A percentile compares a stretch with the other conserved stretches of the same genome.
These are phyloP conservation scores for Ceratocystis ficicola DNA, from an alignment of 2,329 filamentous ascomycete species.

Conservation along the genomic window DNA sequence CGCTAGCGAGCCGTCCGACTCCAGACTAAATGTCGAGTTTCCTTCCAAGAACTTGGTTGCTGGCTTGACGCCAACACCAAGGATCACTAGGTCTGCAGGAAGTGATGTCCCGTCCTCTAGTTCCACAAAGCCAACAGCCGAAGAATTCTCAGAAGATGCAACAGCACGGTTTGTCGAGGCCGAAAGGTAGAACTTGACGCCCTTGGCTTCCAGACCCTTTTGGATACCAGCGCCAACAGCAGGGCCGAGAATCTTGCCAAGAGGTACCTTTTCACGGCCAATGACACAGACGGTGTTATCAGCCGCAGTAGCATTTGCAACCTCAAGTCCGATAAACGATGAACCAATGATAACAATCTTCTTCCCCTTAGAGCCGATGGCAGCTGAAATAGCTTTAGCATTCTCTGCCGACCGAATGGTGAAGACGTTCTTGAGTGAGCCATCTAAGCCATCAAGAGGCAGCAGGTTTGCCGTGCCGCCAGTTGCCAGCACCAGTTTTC, in stretches of 20 bases:
- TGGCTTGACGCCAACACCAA: slow-evolving; percentile 79
- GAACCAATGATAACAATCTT: slow-evolving; percentile 87
- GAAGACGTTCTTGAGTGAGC: slow-evolving; percentile 69
- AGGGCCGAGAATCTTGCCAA: slow-evolving; percentile 75
- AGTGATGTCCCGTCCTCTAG: slow-evolving; percentile 79
- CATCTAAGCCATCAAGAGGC: slow-evolving; percentile 74
- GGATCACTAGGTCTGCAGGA: slow-evolving; percentile 77
- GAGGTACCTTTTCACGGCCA: slow-evolving; percentile 74
- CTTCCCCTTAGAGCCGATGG: slow-evolving; percentile 73
- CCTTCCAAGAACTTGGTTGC: slow-evolving; percentile 70
- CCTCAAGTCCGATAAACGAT: slow-evolving; percentile 96
- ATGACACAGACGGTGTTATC: slow-evolving; percentile 77
- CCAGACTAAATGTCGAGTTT: slow-evolving; percentile 56
- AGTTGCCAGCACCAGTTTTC: slow-evolving; percentile 80
- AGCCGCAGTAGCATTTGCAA: slow-evolving; percentile 69
- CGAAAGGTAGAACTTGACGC: slow-evolving; percentile 75
- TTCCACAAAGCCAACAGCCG: slow-evolving; percentile 64
- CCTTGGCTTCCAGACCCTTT: slow-evolving; percentile 66
- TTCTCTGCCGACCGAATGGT: slow-evolving; percentile 67
- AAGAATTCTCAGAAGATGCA: slow-evolving; percentile 52
- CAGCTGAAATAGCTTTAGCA: slow-evolving; percentile 61
- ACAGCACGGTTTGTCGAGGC: slow-evolving; percentile 65
- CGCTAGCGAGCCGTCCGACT: slow-evolving; percentile 73
- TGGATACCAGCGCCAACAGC: slow-evolving; percentile 73
- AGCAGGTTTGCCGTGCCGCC: slow-evolving; percentile 67